Conservation (phyloP, 176 grass and related monocot genomes). For the Eleusine indica region DNA sequence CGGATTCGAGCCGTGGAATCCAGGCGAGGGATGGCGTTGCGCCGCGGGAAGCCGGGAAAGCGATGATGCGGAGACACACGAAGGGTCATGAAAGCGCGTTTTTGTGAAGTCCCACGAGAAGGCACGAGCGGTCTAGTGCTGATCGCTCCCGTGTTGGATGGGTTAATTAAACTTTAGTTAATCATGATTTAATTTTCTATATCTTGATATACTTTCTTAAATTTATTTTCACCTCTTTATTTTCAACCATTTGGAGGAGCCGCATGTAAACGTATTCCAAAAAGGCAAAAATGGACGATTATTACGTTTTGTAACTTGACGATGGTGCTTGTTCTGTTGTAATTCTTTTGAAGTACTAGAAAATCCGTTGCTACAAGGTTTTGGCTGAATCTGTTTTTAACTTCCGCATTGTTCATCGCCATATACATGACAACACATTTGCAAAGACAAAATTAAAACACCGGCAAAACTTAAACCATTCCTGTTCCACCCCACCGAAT, state of each 20-base stretch:
- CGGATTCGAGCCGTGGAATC: constrained; percentile 30
- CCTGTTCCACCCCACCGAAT: background rate
- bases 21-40: constrained; percentile 50
- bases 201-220: too few relatives aligned
- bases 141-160: background rate
- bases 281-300: too few relatives aligned
- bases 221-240: too few relatives aligned
- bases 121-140: background rate
- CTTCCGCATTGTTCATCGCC: too few relatives aligned
- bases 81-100: constrained; percentile 10
- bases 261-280: too few relatives aligned
- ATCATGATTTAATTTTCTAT: background rate
- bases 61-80: constrained; percentile 8
- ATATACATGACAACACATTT: background rate
- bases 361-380: too few relatives aligned
- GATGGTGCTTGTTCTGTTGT: too few relatives aligned
- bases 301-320: too few relatives aligned
- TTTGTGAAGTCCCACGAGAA: background rate
- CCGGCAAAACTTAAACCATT: background rate
- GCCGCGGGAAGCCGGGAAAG: constrained; percentile 30
- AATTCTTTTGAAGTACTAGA: too few relatives aligned
- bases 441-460: background rate
- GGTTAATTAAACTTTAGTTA: background rate
- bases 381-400: too few relatives aligned
- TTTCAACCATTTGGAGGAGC: too few relatives aligned